A percentile compares a stretch with the other conserved stretches of the same genome.
Conservation (phyloP, 371 early-diverging fungal species). For the Coemansia sp. region DNA sequence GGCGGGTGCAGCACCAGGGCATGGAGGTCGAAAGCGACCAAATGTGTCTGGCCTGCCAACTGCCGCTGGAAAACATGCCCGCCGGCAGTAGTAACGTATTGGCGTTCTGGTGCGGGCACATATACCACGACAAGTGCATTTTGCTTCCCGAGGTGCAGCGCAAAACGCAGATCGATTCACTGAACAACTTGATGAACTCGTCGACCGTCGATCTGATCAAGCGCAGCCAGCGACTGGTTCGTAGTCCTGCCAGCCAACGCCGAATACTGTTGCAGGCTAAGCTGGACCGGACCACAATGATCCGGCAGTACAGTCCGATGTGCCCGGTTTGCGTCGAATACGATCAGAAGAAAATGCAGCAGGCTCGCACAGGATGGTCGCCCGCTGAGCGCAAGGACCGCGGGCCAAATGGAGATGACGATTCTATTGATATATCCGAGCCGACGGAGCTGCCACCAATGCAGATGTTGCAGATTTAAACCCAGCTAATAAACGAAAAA, state of each 20-base stretch:
- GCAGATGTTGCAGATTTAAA: conserved; percentile 23
- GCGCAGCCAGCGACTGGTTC: conserved; percentile 8
- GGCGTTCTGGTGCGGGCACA: conserved; percentile 52
- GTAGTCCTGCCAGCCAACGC: conserved; percentile 23
- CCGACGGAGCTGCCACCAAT: conserved; percentile 27
- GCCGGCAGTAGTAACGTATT: conserved; percentile 13
- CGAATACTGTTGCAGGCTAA: conserved; percentile 31
- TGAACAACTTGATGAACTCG: not conserved
- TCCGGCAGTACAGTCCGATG: conserved; percentile 20
- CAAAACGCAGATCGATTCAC: conserved; percentile 29
- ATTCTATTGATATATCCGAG: not conserved
- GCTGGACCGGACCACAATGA: conserved; percentile 36
- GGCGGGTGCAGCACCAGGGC: conserved; percentile 69
- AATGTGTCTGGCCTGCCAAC: conserved; percentile 42
- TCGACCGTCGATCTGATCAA: not conserved
- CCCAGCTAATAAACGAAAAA: not conserved
- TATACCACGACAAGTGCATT: conserved; percentile 50
- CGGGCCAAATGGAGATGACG: not conserved
- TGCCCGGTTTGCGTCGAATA: conserved; percentile 41
- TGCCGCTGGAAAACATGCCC: conserved; percentile 30
- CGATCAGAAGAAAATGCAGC: conserved; percentile 24
- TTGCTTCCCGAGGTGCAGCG: conserved; percentile 41
- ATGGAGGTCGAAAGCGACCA: conserved; percentile 49
- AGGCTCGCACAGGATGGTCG: conserved; percentile 32
- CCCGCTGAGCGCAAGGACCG: conserved; percentile 26